These are phyloP conservation scores for Lentinus polychrous DNA, from an alignment of 1,284 basidiomycete genomes.

Conservation along the genomic window DNA sequence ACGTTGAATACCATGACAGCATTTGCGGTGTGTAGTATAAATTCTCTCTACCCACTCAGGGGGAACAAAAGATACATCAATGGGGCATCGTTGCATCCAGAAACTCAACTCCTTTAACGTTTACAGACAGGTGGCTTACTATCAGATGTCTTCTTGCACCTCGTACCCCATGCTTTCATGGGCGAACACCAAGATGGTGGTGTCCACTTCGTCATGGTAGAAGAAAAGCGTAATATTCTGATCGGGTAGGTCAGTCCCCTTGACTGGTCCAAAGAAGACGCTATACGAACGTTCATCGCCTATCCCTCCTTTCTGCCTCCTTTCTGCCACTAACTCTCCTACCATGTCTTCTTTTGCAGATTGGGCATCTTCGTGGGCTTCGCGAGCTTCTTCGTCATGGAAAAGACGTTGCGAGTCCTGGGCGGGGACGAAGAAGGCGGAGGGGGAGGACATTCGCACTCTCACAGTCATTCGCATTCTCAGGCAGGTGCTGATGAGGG, in stretches of 20 bases:
- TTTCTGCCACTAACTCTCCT: neutral
- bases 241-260: slow-evolving; percentile 53
- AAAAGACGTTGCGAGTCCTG: slow-evolving; percentile 81
- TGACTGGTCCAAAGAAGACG: neutral
- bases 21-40: slow-evolving; percentile 54
- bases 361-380: slow-evolving; percentile 81
- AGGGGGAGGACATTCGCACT: slow-evolving; percentile 37
- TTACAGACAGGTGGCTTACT: slow-evolving; percentile 78
- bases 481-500: slow-evolving; percentile 14
- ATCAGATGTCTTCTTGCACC: slow-evolving; percentile 85
- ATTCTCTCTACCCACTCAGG: neutral
- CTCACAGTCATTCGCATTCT: slow-evolving; percentile 46
- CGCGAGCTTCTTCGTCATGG: slow-evolving; percentile 84
- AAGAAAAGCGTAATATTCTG: slow-evolving; percentile 84
- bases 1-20: slow-evolving; percentile 89
- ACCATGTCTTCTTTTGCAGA: slow-evolving; percentile 29
- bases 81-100: neutral
- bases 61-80: neutral
- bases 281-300: neutral
- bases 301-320: neutral
- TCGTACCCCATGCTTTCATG: slow-evolving; percentile 86
- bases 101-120: slow-evolving; percentile 11
- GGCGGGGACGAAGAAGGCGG: slow-evolving; percentile 46
- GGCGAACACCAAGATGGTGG: slow-evolving; percentile 71
- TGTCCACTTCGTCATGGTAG: slow-evolving; percentile 72